Base-by-base conservation (phyloP, 352 stramenopile species). In the Pythium apleroticum region DNA sequence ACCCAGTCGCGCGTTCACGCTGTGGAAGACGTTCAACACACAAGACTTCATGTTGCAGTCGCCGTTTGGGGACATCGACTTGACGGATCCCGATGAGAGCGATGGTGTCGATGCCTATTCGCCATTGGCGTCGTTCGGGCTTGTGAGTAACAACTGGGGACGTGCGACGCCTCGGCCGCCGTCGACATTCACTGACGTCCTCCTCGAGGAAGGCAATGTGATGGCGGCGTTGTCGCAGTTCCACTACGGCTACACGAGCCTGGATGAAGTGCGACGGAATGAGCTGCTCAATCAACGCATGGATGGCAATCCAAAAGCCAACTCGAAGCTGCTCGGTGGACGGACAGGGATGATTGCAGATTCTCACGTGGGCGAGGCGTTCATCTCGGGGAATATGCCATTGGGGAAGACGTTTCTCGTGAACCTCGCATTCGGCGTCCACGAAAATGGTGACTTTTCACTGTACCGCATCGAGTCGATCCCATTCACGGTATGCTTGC, bases 121-220 rank as follows among this genome's bases (percentile, higher is more conserved):
- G 11, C 53, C 35, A 0, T 28, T 71, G 14, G 49, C n/a, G 53
- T 65, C 49, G 14, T 79, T 77, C 52, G 80, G 77, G 39, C 74
- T 71, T 37, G 66, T 78, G 39, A 67, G 45, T 1, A 63, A 61
- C 30, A 30, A 69, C 22, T 82, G 74, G 74, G 60, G 54, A 17
- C 73, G 73, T 7, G 55, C 61, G 8, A n/a, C 35, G 1, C 60
- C 70, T 14, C 60, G 52, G 5, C 19, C 63, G 15, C 19, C 67
- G 31, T 27, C 39, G 7, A 39, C 69, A 6, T 69, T 94, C 30
- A 66, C 72, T 10, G 83, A 91, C 50, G 70, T 73, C 0, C 76
- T 94, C 20, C 48, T 93, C n/a, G 78, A 84, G 20, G 81, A 91
- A 69, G 55, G 24, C 20, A 90, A 87, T n/a, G 77, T 91, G 22